Evolutionary conservation across 2,329 filamentous ascomycete genomes (phyloP).

Genomic region (Thermothelomyces thermophilus): DNA sequence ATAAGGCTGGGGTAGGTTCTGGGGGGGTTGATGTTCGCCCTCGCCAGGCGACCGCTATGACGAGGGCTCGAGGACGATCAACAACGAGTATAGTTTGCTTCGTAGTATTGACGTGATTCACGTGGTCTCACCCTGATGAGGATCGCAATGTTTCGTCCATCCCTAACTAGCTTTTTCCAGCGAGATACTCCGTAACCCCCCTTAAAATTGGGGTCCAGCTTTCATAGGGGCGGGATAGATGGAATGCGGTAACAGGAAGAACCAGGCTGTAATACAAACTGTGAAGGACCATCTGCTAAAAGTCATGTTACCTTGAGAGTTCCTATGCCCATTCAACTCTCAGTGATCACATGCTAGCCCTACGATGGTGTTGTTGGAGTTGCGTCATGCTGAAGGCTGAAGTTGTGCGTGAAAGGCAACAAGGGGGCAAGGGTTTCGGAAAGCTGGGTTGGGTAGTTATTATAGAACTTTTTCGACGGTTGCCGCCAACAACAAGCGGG

Average conservation of each 20-base stretch:
- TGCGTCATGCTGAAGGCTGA: too few species aligned
- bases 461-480: neutral
- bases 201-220: too few species aligned
- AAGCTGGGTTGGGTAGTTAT: neutral
- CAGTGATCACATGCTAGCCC: neutral
- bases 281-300: too few species aligned
- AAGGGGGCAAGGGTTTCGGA: too few species aligned
- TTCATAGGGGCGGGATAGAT: neutral
- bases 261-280: too few species aligned
- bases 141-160: neutral
- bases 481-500: conserved; percentile 14
- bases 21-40: neutral
- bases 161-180: neutral
- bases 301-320: too few species aligned
- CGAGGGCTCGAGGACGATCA: too few species aligned
- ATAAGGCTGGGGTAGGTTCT: too few species aligned
- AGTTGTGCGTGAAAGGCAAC: conserved; percentile 2
- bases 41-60: neutral
- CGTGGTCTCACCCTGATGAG: neutral
- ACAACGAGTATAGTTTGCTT: too few species aligned
- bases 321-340: too few species aligned
- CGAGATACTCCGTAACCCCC: neutral
- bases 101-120: conserved; percentile 2
- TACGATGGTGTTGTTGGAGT: too few species aligned
- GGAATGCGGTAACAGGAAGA: neutral